Evolutionary conservation across 352 stramenopile genomes (phyloP).

Genomic region (Globisporangium okanoganense): DNA sequence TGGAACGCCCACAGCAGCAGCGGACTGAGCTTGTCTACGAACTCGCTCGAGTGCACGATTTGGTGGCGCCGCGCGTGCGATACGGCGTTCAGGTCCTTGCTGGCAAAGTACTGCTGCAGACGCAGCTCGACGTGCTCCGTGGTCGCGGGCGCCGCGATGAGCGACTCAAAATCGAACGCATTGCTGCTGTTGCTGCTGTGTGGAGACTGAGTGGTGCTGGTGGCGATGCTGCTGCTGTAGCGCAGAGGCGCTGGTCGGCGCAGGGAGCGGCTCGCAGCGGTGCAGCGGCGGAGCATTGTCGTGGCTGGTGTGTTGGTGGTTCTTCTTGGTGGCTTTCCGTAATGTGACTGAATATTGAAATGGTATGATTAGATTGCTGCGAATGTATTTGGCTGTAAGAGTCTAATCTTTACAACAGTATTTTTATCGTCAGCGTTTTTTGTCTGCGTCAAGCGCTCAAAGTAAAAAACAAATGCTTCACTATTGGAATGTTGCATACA

Average conservation of each 20-base stretch:
- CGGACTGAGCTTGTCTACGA: slow-evolving; percentile 28
- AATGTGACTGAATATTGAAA: background rate
- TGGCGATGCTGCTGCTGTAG: background rate
- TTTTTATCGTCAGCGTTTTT: too few relatives aligned
- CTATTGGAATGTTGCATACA: too few relatives aligned
- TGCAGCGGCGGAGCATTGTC: slow-evolving; percentile 1
- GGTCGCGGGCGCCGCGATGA: slow-evolving; percentile 17
- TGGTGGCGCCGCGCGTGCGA: slow-evolving; percentile 23
- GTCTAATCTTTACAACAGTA: background rate
- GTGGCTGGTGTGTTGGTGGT: background rate
- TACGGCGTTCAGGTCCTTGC: slow-evolving; percentile 19
- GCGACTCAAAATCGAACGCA: slow-evolving; percentile 20
- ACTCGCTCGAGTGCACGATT: slow-evolving; percentile 23
- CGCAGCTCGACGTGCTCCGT: slow-evolving; percentile 19
- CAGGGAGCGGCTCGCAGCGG: background rate
- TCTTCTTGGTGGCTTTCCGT: background rate
- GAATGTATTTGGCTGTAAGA: background rate
- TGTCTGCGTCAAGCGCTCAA: too few relatives aligned
- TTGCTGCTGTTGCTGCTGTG: background rate
- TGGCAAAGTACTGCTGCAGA: slow-evolving; percentile 34
- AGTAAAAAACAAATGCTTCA: too few relatives aligned
- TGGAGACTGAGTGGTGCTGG: background rate
- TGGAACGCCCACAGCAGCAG: slow-evolving; percentile 38
- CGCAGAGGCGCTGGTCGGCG: background rate
- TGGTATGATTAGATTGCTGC: background rate